Base-by-base conservation (phyloP, 139 green algal genomes). In the Tetradesmus obliquus region DNA sequence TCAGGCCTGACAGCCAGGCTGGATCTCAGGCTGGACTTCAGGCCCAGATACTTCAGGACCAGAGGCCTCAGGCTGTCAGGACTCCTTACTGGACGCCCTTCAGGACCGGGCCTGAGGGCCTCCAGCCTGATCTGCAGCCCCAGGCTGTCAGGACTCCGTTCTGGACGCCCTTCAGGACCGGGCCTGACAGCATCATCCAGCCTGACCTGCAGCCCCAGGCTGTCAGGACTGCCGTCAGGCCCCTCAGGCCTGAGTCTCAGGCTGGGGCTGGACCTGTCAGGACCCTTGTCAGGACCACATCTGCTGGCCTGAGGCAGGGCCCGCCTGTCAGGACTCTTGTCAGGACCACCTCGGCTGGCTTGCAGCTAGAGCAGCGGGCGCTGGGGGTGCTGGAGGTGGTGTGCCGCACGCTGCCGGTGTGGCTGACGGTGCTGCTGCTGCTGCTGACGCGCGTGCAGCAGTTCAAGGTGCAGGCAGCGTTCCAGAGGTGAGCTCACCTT, bases 401-500 rank as follows among this genome's bases (percentile, higher is more conserved):
- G 82, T 57, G 17, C 17, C 22, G 82, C 4, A 88, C 82, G 13
- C 82, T 88, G 55, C 82, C 82, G 5, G 71, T 88, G 55, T 88
- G 82, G 82, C 55, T 88, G 20, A 88, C 82, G 6, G 82, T 88
- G 82, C 55, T 88, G 82, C 82, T 88, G 82, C 55, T 88, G 82
- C 20, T 88, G 55, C 3, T 74, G 20, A 88, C 55, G 0, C 60
- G 82, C 22, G 62, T 88, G 24, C 82, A 57, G 51, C 55, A 57
- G 55, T 58, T 88, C 19, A 88, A 62, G 22, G 51, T 88, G n/a
- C 82, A 88, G 71, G 55, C 82, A 2, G 55, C 55, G 2, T 54
- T 88, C 17, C 82, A 88, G 24, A 76, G 55, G 82, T 88, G 55
- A 53, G 54, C 51, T 45, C 32, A 45, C 32, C 32, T n/a, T 32